Evolutionary conservation across 768 basidiomycete species (phyloP), one percentile per base, ranked within the genome.

Genomic region (Galerina sulciceps): DNA sequence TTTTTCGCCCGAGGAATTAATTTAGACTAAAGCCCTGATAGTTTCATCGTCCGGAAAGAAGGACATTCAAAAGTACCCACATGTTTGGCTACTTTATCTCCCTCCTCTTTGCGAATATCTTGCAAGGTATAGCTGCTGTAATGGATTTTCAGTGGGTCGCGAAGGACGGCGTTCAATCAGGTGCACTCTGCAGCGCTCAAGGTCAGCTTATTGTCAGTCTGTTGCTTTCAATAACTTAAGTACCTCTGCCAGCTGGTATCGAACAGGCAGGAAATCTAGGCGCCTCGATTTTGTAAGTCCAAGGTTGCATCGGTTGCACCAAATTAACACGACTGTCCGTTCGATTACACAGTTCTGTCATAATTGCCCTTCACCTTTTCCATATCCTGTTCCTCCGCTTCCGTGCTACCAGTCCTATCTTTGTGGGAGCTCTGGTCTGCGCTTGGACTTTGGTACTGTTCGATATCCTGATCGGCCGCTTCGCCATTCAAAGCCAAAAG

Each of bases 351-450:
- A 81, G 80, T 80, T 75, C 70, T 1, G 61, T 67, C 22, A 56
- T 65, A 2, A 66, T 71, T 18, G 57, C 61, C 4, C 15, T 68
- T n/a, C 65, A 70, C 22, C 57, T 67, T 2, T 67, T 69, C 57
- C 65, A 72, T 55, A 69, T 81, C 18, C 67, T 82, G 2, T 83
- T 81, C 60, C 69, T 79, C 50, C 75, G 77, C 2, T n/a, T 62
- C 9, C 59, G 65, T 17, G 45, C 69, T 26, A 66, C 68, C 23
- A 54, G 43, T 34, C 26, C 48, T 5, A 58, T 63, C 3, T 69
- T 71, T 37, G 72, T 70, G 55, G 41, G 67, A 4, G 65, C 69
- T 0, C 65, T 82, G 20, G 41, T 58, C 5, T 40, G 59, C 9
- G 78, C 75, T 6, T 83, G 81, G 81, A 22, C 55, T 8, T 44